Percentiles rank a stretch among this genome's conserved stretches.
phyloP scores from a whole-genome alignment of 441 rosid genomes.

The Jatropha podagrica region DNA sequence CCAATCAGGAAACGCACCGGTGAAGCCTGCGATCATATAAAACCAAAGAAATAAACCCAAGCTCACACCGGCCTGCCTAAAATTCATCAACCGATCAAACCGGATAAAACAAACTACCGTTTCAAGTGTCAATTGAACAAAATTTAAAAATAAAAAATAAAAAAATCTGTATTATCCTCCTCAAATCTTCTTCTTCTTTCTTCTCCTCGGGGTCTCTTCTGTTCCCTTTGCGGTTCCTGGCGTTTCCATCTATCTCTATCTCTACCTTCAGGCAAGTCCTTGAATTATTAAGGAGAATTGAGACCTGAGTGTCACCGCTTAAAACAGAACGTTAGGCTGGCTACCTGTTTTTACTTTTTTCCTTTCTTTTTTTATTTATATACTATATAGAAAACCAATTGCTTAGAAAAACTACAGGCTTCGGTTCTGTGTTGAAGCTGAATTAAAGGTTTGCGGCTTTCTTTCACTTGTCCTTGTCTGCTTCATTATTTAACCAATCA shows the following conservation, averaged over 20 bases:
- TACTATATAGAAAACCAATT: not conserved
- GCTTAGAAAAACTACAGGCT: conserved; percentile 7
- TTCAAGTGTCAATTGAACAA: not conserved
- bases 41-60: conserved; percentile 10
- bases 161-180: not conserved
- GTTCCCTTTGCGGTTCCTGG: conserved; percentile 22
- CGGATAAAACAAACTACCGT: conserved; percentile 7
- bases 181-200: conserved; percentile 34
- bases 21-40: conserved; percentile 24
- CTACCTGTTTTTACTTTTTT: not conserved
- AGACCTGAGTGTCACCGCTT: not conserved
- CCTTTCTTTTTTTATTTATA: not conserved
- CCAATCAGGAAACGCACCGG: conserved; percentile 21
- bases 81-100: conserved; percentile 22
- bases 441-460: not conserved
- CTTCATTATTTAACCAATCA: not conserved
- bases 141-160: not conserved
- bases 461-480: not conserved
- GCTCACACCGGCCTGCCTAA: conserved; percentile 15
- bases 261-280: not conserved
- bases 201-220: conserved; percentile 25
- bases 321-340: conserved; percentile 9
- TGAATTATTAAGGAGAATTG: not conserved
- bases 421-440: not conserved
- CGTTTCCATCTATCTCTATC: conserved; percentile 25